Evolutionary conservation across 768 basidiomycete genomes (phyloP).

Genomic region (Rhodosporidiobolus odoratus): DNA sequence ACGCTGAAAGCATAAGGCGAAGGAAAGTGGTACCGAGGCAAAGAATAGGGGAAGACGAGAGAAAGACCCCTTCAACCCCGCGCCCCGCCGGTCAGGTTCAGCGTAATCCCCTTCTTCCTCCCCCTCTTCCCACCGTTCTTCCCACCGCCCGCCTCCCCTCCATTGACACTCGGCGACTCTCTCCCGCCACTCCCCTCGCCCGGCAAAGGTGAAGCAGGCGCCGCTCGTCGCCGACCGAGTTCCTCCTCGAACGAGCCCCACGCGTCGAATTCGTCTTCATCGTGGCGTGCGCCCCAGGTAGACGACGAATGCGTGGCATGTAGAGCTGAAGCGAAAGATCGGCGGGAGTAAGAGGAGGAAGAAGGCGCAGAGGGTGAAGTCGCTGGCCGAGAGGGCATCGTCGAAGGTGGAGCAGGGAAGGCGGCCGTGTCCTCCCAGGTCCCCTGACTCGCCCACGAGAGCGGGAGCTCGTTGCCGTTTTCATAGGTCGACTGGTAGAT

Average conservation of each 20-base stretch:
- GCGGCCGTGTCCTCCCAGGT: slow-evolving; percentile 46
- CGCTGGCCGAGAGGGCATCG: slow-evolving; percentile 39
- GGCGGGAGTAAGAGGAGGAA: slow-evolving; percentile 54
- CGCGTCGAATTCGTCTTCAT: background rate
- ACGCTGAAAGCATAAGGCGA: too few relatives aligned
- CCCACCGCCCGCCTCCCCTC: too few relatives aligned
- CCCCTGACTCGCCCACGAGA: background rate
- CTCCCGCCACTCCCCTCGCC: too few relatives aligned
- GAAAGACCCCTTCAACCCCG: too few relatives aligned
- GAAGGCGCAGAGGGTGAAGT: background rate
- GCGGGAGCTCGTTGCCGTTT: slow-evolving; percentile 14
- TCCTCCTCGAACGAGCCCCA: background rate
- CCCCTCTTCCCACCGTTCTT: too few relatives aligned
- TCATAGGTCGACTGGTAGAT: slow-evolving; percentile 31
- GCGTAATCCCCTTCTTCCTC: too few relatives aligned
- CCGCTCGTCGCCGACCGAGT: background rate
- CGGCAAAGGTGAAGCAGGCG: too few relatives aligned
- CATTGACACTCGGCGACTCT: too few relatives aligned
- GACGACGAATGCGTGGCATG: slow-evolving; percentile 44
- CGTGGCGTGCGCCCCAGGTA: too few relatives aligned
- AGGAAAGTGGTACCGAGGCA: too few relatives aligned
- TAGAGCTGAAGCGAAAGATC: slow-evolving; percentile 75
- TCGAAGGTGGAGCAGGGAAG: slow-evolving; percentile 33
- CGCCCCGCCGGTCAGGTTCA: too few relatives aligned
- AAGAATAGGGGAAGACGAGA: too few relatives aligned